These are phyloP conservation scores for Dactylellina leptospora DNA, from an alignment of 2,329 filamentous ascomycete genomes.

Conservation along the genomic window DNA sequence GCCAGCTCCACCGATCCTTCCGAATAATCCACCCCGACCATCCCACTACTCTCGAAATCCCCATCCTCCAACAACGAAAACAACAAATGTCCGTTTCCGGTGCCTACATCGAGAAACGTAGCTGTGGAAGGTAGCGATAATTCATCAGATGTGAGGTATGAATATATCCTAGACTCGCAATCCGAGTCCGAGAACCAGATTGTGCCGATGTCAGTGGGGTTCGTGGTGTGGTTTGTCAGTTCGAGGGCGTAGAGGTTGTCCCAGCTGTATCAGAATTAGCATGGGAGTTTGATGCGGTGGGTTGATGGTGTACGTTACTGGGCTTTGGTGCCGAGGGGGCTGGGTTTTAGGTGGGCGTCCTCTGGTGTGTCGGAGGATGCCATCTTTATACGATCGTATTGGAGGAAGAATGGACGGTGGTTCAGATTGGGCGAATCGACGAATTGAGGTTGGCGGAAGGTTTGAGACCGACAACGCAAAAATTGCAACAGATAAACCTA, in stretches of 20 bases:
- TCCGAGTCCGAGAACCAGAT: constrained; percentile 96
- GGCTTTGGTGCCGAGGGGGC: constrained; percentile 81
- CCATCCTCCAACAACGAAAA: constrained; percentile 76
- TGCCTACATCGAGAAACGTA: constrained; percentile 84
- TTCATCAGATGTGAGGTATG: constrained; percentile 69
- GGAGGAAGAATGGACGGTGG: too few species aligned
- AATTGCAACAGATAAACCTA: too few species aligned
- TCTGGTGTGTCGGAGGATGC: constrained; percentile 21
- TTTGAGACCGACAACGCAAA: too few species aligned
- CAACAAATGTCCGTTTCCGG: constrained; percentile 92
- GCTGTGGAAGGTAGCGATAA: constrained; percentile 60
- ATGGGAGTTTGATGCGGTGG: neutral
- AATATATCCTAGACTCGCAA: constrained; percentile 81
- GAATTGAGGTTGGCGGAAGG: too few species aligned
- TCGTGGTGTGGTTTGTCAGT: constrained; percentile 73
- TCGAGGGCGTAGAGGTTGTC: constrained; percentile 77
- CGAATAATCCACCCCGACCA: constrained; percentile 92
- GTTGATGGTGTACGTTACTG: constrained; percentile 70
- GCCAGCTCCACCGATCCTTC: constrained; percentile 78
- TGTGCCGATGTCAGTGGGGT: constrained; percentile 82
- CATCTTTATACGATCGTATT: too few species aligned
- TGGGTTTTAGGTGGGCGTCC: constrained; percentile 55
- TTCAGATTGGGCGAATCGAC: too few species aligned
- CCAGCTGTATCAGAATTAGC: constrained; percentile 67
- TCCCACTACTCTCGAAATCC: constrained; percentile 64